Evolutionary conservation across 345 rosid species (phyloP).

Genomic region (Chamaenerion angustifolium): DNA sequence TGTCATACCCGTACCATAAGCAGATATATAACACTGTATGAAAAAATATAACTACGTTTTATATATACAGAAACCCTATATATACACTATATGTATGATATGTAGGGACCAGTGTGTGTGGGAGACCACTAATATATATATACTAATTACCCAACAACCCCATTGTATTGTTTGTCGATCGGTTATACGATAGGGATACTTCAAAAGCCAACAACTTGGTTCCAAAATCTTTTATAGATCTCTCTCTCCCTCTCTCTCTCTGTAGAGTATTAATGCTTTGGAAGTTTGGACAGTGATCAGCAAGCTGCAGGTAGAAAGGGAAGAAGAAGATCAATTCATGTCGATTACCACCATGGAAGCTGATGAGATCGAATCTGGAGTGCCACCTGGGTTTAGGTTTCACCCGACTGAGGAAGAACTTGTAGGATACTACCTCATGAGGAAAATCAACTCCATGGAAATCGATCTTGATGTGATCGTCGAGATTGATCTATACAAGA

Average conservation of each 20-base stretch:
- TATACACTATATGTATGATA: too few species aligned
- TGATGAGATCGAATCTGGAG: slow-evolving; percentile 39
- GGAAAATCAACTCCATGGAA: slow-evolving; percentile 62
- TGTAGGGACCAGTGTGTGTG: too few species aligned
- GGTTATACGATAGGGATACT: too few species aligned
- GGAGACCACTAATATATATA: too few species aligned
- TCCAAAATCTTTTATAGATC: neutral
- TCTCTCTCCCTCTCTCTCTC: neutral
- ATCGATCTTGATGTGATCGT: slow-evolving; percentile 72
- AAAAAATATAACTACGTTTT: too few species aligned
- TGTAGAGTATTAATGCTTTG: neutral
- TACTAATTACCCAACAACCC: too few species aligned
- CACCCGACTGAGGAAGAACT: slow-evolving; percentile 98
- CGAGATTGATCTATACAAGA: slow-evolving; percentile 86
- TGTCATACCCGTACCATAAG: too few species aligned
- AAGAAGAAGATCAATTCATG: neutral
- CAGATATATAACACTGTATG: too few species aligned
- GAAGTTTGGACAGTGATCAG: neutral
- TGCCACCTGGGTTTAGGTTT: slow-evolving; percentile 93
- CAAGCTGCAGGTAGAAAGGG: too few species aligned
- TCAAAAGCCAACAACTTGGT: too few species aligned
- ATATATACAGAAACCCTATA: too few species aligned
- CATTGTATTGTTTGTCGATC: too few species aligned
- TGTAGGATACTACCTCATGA: slow-evolving; percentile 77
- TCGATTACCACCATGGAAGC: slow-evolving; percentile 11